Evolutionary conservation across 345 rosid species (phyloP), one percentile per base, ranked within the genome.

Genomic region (Theobroma cacao): DNA sequence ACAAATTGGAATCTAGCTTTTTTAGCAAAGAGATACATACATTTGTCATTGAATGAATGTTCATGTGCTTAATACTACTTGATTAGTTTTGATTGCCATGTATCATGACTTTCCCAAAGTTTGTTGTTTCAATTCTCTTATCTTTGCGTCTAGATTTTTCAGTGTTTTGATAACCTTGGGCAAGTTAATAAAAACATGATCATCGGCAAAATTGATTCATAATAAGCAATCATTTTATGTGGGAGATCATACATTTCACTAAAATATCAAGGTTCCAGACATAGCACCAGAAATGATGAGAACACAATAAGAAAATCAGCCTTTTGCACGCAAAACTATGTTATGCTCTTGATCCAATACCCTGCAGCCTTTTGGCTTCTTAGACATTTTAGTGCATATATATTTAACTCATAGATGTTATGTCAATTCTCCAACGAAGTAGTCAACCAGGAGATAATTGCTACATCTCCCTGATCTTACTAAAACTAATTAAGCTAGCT

Each of bases 261-360:
- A 5, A 52, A 52, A 1, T 52, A 5, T 52, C 40, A 13, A 64
- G 24, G 34, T 8, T 41, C 52, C 72, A 41, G 10, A 12, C 48
- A 24, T 22, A 0, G 52, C 52, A 66, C 72, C 31, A 40, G 31
- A 66, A 66, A 66, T 20, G 47, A 66, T 20, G 47, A 66, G 72
- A 12, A 40, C 33, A 34, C 26, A 10, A 33, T 18, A 34, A 64
- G 22, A 31, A 63, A 45, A 47, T 9, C 10, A 70, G 60, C 59
- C 60, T 48, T 30, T 48, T 18, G 1, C 41, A 70, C 8, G 74
- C 9, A 70, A 70, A 70, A 48, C 41, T 38, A 33, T 6, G 53
- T 52, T 34, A 47, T 45, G 74, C 58, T 47, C 74, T 47, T 69
- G 74, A 69, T 69, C 74, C 74, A 47, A 45, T 45, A 47, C 24